phyloP scores from a whole-genome alignment of 129 eudicot species.

The Heracleum sosnowskyi region DNA sequence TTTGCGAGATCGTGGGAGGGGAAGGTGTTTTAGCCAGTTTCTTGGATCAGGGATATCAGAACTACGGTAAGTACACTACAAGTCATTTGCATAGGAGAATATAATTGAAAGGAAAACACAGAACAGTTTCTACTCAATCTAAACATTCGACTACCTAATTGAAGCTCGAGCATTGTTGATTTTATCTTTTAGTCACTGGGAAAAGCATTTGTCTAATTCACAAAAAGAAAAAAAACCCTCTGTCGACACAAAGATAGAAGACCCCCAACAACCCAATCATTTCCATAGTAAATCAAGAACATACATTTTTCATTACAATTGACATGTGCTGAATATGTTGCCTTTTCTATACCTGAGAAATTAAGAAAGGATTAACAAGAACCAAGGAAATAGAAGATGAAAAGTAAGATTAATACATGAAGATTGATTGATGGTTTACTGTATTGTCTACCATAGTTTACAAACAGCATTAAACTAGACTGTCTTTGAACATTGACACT shows the following conservation, averaged over 20 bases:
- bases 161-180: too few relatives aligned
- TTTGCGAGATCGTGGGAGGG: background rate
- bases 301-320: background rate
- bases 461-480: background rate
- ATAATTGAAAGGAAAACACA: too few relatives aligned
- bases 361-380: background rate
- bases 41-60: background rate
- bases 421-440: background rate
- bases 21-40: background rate
- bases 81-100: too few relatives aligned
- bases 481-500: background rate
- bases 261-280: background rate
- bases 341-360: background rate
- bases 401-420: background rate
- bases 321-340: background rate
- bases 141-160: too few relatives aligned
- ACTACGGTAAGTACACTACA: too few relatives aligned
- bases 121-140: too few relatives aligned
- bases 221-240: too few relatives aligned
- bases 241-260: background rate
- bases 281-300: background rate
- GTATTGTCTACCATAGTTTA: background rate
- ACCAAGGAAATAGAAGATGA: background rate
- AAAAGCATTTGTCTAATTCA: too few relatives aligned
- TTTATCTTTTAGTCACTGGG: too few relatives aligned